A percentile compares a stretch with the other conserved stretches of the same genome.
phyloP scores from a whole-genome alignment of 768 basidiomycete species.

The Scleroderma bovista region DNA sequence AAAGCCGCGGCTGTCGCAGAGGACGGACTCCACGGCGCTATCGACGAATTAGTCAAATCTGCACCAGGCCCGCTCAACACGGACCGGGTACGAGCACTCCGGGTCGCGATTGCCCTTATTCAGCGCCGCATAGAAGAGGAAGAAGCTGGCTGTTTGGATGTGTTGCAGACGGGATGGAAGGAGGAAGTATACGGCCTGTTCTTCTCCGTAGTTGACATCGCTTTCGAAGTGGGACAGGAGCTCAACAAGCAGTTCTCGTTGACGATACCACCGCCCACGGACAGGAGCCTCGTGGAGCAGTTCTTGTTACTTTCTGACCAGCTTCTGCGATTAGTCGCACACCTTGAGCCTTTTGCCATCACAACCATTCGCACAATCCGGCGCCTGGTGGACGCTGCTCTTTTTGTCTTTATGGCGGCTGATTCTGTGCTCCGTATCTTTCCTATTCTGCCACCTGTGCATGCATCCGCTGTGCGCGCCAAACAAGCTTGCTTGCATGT shows the following conservation, averaged over 20 bases:
- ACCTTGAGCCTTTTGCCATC: constrained; percentile 41
- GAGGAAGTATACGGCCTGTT: constrained; percentile 54
- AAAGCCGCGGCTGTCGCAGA: constrained; percentile 64
- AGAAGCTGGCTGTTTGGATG: constrained; percentile 50
- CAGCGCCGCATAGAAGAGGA: constrained; percentile 43
- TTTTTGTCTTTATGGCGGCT: constrained; percentile 53
- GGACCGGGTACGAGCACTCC: constrained; percentile 52
- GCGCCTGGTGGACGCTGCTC: constrained; percentile 36
- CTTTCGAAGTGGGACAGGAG: constrained; percentile 46
- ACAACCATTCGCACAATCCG: constrained; percentile 48
- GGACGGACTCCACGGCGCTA: constrained; percentile 56
- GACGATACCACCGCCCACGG: constrained; percentile 28
- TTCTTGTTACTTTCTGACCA: constrained; percentile 53
- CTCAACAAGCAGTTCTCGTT: constrained; percentile 49
- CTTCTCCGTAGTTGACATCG: constrained; percentile 49
- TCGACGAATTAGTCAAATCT: constrained; percentile 48
- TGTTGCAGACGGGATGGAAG: constrained; percentile 56
- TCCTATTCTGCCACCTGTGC: constrained; percentile 23
- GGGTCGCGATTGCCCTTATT: constrained; percentile 59
- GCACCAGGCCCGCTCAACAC: constrained; percentile 32
- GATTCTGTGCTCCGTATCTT: constrained; percentile 39
- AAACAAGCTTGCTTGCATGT: constrained; percentile 49
- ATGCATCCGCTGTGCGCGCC: constrained; percentile 31
- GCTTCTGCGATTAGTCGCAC: constrained; percentile 44
- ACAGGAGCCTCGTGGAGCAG: constrained; percentile 42